Base-by-base conservation (phyloP, 345 rosid species). In the Raphanus raphanistrum region DNA sequence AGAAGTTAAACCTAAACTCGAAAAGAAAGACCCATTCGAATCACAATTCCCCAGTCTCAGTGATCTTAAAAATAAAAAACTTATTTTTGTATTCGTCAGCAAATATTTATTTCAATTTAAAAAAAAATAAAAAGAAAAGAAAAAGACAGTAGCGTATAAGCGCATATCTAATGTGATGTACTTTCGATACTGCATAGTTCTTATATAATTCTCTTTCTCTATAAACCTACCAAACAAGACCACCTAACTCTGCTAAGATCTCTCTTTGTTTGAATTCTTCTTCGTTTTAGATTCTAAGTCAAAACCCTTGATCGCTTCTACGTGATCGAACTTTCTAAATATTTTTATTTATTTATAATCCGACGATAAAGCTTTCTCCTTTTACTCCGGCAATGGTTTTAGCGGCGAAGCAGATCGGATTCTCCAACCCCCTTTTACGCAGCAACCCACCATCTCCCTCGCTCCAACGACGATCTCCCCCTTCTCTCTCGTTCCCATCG, bases 351-450 rank as follows among this genome's bases (percentile, higher is more conserved):
- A 5, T 27, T 17, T 29, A 29, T 25, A n/a, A 71, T 77, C 58
- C 52, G 72, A 72, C 64, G 66, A 67, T 59, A 78, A 64, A 58
- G 7, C 28, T 45, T 52, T 2, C 16, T 31, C 28, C 26, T 31
- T 28, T 54, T 36, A 21, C n/a, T 33, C 11, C 62, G 36, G 41
- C 57, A 4, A 80, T 80, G 82, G 68, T 75, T 75, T 74, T 80
- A 36, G 74, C 88, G 67, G 76, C 70, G 55, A 31, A 83, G 16
- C 50, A 84, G 54, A 69, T 84, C 70, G 85, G 80, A 63, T 90
- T 87, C 64, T 78, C 84, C 41, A 90, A 80, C 26, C 69, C 80
- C 0, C 16, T 76, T 66, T 71, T 83, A 45, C 79, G 84, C 8
- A 78, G 83, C 25, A 87, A 71, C 63, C 58, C 76, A 48, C n/a